Conservation (phyloP, 192 early-diverging fungal species). For the Coemansia sp. region DNA sequence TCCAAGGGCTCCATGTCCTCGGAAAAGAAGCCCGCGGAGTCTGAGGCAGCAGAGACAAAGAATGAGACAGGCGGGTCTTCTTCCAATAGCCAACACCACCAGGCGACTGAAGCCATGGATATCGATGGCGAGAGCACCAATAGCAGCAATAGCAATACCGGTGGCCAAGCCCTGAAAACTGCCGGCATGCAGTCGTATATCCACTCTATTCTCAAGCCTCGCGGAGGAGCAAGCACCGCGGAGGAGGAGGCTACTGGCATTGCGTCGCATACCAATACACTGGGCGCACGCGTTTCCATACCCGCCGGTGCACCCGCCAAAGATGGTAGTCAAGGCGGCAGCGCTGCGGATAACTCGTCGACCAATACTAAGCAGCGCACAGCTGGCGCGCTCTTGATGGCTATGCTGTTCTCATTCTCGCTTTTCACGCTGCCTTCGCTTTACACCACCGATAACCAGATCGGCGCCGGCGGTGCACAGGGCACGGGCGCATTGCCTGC, state of each 20-base stretch:
- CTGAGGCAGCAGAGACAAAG: background rate
- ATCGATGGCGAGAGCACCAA: slow-evolving; percentile 54
- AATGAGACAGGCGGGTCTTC: too few relatives aligned
- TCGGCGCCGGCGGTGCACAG: slow-evolving; percentile 19
- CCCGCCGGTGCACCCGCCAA: slow-evolving; percentile 10
- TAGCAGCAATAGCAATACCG: background rate
- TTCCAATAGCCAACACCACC: too few relatives aligned
- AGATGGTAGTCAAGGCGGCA: background rate
- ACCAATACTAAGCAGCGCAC: slow-evolving; percentile 13
- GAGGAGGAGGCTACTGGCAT: background rate
- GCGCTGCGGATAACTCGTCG: background rate
- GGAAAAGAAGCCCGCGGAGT: background rate
- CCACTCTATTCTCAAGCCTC: background rate
- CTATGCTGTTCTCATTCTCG: slow-evolving; percentile 80
- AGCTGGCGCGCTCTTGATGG: slow-evolving; percentile 53
- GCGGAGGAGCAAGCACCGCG: background rate
- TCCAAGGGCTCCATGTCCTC: background rate
- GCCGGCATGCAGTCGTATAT: background rate
- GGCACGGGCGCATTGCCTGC: background rate
- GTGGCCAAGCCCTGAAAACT: background rate
- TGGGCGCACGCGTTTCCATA: slow-evolving; percentile 6
- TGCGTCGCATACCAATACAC: background rate
- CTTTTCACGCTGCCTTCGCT: slow-evolving; percentile 69
- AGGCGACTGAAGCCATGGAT: slow-evolving; percentile 23
- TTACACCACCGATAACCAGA: slow-evolving; percentile 23